phyloP scores from a whole-genome alignment of 2,329 filamentous ascomycete genomes.

The Lanzia echinophila region DNA sequence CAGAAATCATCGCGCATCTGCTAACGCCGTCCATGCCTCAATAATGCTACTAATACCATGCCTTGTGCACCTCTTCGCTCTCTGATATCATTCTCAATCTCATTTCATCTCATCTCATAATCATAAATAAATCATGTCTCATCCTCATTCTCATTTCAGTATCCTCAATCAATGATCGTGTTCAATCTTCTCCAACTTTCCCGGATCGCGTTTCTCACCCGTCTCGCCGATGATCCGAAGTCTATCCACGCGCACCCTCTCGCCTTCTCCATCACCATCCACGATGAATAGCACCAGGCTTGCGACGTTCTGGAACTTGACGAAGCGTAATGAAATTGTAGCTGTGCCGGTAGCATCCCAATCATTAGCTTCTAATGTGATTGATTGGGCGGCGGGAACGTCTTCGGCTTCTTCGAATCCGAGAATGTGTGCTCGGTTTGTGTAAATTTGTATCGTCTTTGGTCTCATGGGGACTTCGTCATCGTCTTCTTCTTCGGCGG shows the following conservation, averaged over 20 bases:
- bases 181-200: conserved; percentile 90
- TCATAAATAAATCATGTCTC: conserved; percentile 6
- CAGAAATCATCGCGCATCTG: conserved; percentile 7
- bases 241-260: conserved; percentile 79
- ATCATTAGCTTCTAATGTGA: conserved; percentile 66
- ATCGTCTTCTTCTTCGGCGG: conserved; percentile 45
- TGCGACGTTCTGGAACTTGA: conserved; percentile 94
- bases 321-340: conserved; percentile 70
- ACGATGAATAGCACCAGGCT: conserved; percentile 84
- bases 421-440: conserved; percentile 82
- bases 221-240: conserved; percentile 78
- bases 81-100: no score
- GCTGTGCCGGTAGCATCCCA: conserved; percentile 78
- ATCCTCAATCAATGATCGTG: conserved; percentile 51
- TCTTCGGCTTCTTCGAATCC: conserved; percentile 95
- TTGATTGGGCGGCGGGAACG: conserved; percentile 69
- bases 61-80: neutral
- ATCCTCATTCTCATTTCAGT: neutral
- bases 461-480: conserved; percentile 76
- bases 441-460: conserved; percentile 76
- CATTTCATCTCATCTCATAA: neutral
- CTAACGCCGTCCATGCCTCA: conserved; percentile 20
- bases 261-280: conserved; percentile 73
- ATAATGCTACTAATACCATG: conserved; percentile 6
- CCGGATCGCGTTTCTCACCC: conserved; percentile 87